A percentile compares a stretch with the other conserved stretches of the same genome.
phyloP scores from a whole-genome alignment of 2,329 filamentous ascomycete species.

The Elsinoe arachidis region DNA sequence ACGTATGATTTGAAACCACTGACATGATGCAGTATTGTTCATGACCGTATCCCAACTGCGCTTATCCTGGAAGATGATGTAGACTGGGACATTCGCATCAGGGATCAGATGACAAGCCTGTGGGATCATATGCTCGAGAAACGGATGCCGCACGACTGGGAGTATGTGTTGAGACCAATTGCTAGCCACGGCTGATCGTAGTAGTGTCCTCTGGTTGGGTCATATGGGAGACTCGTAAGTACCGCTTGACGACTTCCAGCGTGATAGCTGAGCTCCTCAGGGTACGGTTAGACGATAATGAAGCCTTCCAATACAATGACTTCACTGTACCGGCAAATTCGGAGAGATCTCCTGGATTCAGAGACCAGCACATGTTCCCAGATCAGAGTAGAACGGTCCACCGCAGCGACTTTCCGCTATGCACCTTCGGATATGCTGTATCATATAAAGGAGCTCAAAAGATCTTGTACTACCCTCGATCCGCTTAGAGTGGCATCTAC shows the following conservation, averaged over 20 bases:
- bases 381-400: not conserved
- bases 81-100: constrained; percentile 39
- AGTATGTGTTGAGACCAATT: not conserved
- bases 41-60: constrained; percentile 30
- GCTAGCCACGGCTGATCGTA: not conserved
- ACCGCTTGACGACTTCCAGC: not conserved
- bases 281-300: not conserved
- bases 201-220: not conserved
- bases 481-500: not conserved
- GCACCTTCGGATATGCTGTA: not conserved
- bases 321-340: not conserved
- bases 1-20: constrained; percentile 20
- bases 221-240: constrained; percentile 4
- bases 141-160: not conserved
- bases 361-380: not conserved
- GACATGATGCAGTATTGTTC: constrained; percentile 28
- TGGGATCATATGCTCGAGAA: not conserved
- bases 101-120: constrained; percentile 25
- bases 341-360: not conserved
- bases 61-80: constrained; percentile 39
- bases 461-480: not conserved
- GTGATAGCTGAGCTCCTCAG: not conserved
- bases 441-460: not conserved
- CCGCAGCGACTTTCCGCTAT: not conserved
- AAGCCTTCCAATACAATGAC: not conserved